Evolutionary conservation across 2,329 filamentous ascomycete species (phyloP), one percentile per base, ranked within the genome.

Genomic region (Aspergillus phoenicis): DNA sequence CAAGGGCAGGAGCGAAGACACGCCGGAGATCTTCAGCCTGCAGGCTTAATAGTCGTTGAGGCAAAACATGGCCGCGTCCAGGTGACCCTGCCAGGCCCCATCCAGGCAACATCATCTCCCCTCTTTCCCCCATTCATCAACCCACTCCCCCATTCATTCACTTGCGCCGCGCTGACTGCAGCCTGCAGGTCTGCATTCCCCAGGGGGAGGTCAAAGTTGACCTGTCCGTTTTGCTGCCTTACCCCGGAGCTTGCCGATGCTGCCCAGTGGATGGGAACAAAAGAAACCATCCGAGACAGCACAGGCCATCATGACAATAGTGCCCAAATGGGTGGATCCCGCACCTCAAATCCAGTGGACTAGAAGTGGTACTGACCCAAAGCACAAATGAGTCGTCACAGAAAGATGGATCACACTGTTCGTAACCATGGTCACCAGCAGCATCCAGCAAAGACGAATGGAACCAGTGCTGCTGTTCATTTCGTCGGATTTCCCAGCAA

Each of bases 231-330:
- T 56, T 60, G 61, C 58, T 59, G 58, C 61, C 61, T 52, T 59
- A 51, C 24, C 55, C 61, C 55, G 61, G 51, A 41, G 54, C 58
- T 62, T 60, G 39, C 61, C 61, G 54, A 45, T 58, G 49, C 57
- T 62, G 61, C 53, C 61, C 57, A 62, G 61, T 60, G 56, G 38
- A 36, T 17, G 41, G 33, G 49, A 33, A 58, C 41, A 22, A 15
- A 45, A 39, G 54, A 49, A 49, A 36, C 28, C 41, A 57, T 13
- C n/a, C 43, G 8, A 47, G 45, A n/a, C 8, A 54, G 52, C 33
- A 41, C 45, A 60, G 58, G 53, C 47, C 17, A 51, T 59, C 26
- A 41, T 52, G 26, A 30, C 52, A 24, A 39, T 36, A 38, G 5
- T 41, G 41, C 41, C 30, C 52, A 48, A 58, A 41, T 49, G 49